Percentiles rank a stretch among this genome's conserved stretches.
Conservation (phyloP, 768 basidiomycete species). For the Mycena alexandri region DNA sequence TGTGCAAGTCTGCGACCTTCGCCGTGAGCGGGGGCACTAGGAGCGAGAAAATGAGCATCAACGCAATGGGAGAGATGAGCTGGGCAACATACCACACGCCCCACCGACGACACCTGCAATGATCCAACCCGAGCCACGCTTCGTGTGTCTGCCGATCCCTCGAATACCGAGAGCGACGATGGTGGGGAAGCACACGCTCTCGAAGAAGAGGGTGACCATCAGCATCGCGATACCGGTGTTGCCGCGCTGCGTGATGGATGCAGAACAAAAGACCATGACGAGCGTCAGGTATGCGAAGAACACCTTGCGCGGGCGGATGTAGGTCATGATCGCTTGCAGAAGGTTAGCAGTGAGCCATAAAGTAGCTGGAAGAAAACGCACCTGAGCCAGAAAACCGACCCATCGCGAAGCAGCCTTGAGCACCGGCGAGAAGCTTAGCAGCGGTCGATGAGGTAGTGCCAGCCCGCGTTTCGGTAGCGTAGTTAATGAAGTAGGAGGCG, state of each 20-base stretch:
- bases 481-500: conserved; percentile 52
- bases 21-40: conserved; percentile 50
- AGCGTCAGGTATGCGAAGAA: conserved; percentile 46
- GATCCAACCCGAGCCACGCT: conserved; percentile 50
- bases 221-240: conserved; percentile 49
- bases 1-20: conserved; percentile 46
- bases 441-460: conserved; percentile 42
- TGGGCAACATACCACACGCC: conserved; percentile 44
- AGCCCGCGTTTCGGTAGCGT: conserved; percentile 46
- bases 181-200: conserved; percentile 53
- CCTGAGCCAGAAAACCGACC: conserved; percentile 49
- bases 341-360: not conserved
- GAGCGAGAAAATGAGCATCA: not conserved
- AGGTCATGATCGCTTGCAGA: conserved; percentile 45
- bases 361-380: conserved; percentile 29
- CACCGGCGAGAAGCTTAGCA: conserved; percentile 49
- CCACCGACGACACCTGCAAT: conserved; percentile 50
- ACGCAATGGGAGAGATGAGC: not conserved
- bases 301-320: conserved; percentile 45
- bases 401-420: conserved; percentile 49
- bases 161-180: conserved; percentile 51
- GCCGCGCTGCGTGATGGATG: conserved; percentile 46
- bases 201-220: conserved; percentile 49
- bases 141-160: conserved; percentile 50
- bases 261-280: conserved; percentile 47